Conservation (phyloP, 345 rosid genomes). For the Lumnitzera littorea region DNA sequence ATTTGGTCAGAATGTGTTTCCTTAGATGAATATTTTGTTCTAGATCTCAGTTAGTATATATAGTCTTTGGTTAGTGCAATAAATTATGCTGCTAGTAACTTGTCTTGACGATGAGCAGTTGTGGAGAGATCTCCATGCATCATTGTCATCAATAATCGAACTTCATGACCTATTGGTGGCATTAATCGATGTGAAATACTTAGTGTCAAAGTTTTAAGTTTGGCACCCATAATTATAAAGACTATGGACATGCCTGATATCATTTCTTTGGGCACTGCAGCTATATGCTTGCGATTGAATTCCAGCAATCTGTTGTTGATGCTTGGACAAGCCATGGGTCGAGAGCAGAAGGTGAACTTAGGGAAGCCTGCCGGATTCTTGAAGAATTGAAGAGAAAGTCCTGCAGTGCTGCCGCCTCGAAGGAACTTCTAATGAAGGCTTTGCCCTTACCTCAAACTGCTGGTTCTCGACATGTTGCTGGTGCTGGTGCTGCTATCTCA, state of each 20-base stretch:
- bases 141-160: too few species aligned
- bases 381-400: constrained; percentile 61
- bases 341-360: constrained; percentile 54
- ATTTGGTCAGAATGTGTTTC: too few species aligned
- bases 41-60: too few species aligned
- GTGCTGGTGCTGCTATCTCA: not conserved
- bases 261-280: constrained; percentile 34
- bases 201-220: not conserved
- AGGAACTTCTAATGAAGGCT: constrained; percentile 28
- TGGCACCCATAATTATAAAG: not conserved
- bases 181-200: not conserved
- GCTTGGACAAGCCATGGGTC: constrained; percentile 85
- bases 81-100: too few species aligned
- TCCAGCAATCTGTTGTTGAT: constrained; percentile 67
- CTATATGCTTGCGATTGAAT: constrained; percentile 66
- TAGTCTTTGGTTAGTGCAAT: too few species aligned
- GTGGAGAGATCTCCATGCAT: too few species aligned
- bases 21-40: too few species aligned
- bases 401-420: constrained; percentile 29
- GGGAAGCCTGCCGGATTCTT: constrained; percentile 45
- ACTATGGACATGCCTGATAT: not conserved
- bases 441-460: constrained; percentile 30
- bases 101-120: too few species aligned
- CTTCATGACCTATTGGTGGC: too few species aligned
- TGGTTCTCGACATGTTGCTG: not conserved